Percentiles rank a stretch among this genome's conserved stretches.
phyloP scores from a whole-genome alignment of 306 rosid genomes.

The Quercus bicolor region DNA sequence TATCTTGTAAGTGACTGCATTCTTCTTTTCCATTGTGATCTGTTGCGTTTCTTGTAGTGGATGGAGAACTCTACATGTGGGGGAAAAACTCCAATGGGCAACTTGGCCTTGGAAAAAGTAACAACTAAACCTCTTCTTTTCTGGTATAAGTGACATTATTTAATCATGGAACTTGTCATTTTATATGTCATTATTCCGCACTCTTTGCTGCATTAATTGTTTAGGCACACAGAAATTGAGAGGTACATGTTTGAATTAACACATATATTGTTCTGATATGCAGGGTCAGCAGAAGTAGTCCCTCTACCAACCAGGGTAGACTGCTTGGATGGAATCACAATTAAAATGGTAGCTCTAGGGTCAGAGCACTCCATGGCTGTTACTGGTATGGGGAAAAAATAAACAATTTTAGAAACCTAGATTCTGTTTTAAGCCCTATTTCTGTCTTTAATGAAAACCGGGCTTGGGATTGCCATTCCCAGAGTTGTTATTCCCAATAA shows the following conservation, averaged over 20 bases:
- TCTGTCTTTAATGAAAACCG: not conserved
- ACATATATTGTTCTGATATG: constrained; percentile 17
- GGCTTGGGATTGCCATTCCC: not conserved
- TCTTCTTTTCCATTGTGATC: not conserved
- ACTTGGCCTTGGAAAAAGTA: constrained; percentile 96
- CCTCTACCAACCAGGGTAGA: constrained; percentile 76
- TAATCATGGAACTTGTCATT: not conserved
- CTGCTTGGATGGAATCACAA: constrained; percentile 69
- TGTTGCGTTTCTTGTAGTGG: constrained; percentile 39
- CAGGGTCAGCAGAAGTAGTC: constrained; percentile 64
- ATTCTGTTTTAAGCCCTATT: not conserved
- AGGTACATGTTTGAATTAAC: constrained; percentile 20
- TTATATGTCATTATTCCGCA: not conserved
- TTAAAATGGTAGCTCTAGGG: constrained; percentile 78
- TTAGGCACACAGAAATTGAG: constrained; percentile 3
- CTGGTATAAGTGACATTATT: constrained; percentile 4
- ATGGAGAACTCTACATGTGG: constrained; percentile 93
- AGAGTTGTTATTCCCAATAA: not conserved
- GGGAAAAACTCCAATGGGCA: constrained; percentile 86
- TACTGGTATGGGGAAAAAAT: constrained; percentile 50
- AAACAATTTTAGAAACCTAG: not conserved
- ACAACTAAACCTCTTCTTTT: constrained; percentile 29
- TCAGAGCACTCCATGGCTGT: constrained; percentile 86
- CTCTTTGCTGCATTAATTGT: constrained; percentile 9
- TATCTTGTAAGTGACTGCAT: not conserved